Conservation (phyloP, 805 yeast genomes). For the Yarrowia deformans region DNA sequence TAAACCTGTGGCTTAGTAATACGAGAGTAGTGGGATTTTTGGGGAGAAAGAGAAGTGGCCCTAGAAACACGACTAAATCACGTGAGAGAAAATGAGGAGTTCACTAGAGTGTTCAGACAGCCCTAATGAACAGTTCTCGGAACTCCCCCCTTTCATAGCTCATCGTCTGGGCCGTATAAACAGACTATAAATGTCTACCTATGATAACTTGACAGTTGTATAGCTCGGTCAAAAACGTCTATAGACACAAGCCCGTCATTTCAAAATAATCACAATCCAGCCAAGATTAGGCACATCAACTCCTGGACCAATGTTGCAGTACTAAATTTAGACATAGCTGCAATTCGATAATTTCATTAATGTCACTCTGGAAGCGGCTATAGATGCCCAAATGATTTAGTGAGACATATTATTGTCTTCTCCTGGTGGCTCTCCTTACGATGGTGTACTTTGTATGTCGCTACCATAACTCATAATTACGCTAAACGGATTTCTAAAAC, state of each 20-base stretch:
- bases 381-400: not conserved
- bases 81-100: not conserved
- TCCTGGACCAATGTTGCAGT: not conserved
- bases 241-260: not conserved
- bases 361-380: not conserved
- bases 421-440: not conserved
- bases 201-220: not conserved
- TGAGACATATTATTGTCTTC: not conserved
- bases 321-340: not conserved
- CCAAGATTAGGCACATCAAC: not conserved
- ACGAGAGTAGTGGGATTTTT: not conserved
- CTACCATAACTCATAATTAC: not conserved
- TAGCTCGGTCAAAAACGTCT: not conserved
- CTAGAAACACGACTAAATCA: too few species aligned
- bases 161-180: not conserved
- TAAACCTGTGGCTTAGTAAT: not conserved
- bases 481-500: too few species aligned
- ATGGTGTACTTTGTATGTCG: not conserved
- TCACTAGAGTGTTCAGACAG: too few species aligned
- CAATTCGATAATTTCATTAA: not conserved
- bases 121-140: fast-evolving
- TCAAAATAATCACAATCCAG: not conserved
- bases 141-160: not conserved
- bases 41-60: not conserved
- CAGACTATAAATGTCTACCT: not conserved